These are phyloP conservation scores for Metschnikowia cubensis DNA, from an alignment of 805 yeast species.

Conservation along the genomic window DNA sequence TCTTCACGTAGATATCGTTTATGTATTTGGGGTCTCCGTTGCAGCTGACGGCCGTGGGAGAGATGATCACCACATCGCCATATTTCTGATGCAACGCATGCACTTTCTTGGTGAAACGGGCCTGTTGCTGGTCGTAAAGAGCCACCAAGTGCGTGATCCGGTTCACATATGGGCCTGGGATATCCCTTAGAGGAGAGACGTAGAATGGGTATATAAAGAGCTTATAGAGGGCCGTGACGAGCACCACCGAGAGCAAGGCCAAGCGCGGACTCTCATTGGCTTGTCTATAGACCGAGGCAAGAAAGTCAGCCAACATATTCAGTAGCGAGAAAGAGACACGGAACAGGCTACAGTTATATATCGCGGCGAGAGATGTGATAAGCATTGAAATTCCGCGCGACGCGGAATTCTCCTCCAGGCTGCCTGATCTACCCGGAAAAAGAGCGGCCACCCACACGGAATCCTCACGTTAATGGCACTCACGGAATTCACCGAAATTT, in stretches of 20 bases:
- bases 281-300: not conserved
- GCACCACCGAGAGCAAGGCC: slow-evolving; percentile 1
- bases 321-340: not conserved
- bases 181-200: slow-evolving; percentile 43
- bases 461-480: not conserved
- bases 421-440: not conserved
- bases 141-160: slow-evolving; percentile 39
- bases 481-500: no score
- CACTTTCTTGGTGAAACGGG: slow-evolving; percentile 37
- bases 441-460: not conserved
- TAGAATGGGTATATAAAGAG: slow-evolving; percentile 44
- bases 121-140: slow-evolving; percentile 42
- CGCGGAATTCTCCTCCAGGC: not conserved
- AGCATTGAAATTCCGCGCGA: slow-evolving; percentile 2
- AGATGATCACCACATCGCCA: slow-evolving; percentile 60
- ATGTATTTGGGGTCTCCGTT: slow-evolving; percentile 46
- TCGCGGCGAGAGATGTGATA: not conserved
- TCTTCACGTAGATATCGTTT: slow-evolving; percentile 52
- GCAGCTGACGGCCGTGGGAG: slow-evolving; percentile 60
- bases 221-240: slow-evolving; percentile 27
- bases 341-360: not conserved
- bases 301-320: slow-evolving; percentile 10
- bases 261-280: not conserved
- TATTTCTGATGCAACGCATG: slow-evolving; percentile 49
- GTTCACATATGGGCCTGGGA: slow-evolving; percentile 60